phyloP scores from a whole-genome alignment of 768 basidiomycete species.

The Kwoniella sp. region DNA sequence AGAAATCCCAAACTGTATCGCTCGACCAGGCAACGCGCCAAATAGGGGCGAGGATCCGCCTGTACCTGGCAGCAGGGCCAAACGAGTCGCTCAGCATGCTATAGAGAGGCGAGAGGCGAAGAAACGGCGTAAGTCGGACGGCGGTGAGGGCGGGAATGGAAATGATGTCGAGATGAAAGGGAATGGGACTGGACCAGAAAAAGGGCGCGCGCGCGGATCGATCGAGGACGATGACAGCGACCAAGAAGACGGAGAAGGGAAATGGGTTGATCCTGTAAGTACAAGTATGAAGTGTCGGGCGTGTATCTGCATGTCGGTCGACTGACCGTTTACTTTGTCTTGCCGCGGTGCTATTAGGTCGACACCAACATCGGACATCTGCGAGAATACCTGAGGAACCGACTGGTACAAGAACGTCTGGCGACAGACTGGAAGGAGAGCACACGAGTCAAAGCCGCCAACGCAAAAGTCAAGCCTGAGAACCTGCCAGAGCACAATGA shows the following conservation, averaged over 20 bases:
- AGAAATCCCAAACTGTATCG: slow-evolving; percentile 53
- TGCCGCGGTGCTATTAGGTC: no score
- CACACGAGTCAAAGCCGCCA: slow-evolving; percentile 61
- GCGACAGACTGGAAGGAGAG: slow-evolving; percentile 46
- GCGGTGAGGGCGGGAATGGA: slow-evolving; percentile 23
- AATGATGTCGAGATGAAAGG: slow-evolving; percentile 21
- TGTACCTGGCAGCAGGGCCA: slow-evolving; percentile 36
- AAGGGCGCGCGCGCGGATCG: slow-evolving; percentile 15
- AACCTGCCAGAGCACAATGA: slow-evolving; percentile 84
- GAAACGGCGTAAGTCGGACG: slow-evolving; percentile 18
- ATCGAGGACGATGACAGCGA: slow-evolving; percentile 26
- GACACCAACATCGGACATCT: slow-evolving; percentile 69
- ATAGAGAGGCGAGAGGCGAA: slow-evolving; percentile 27
- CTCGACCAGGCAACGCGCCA: slow-evolving; percentile 29
- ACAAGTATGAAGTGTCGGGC: not conserved
- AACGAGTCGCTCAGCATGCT: slow-evolving; percentile 25
- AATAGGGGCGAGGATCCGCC: slow-evolving; percentile 27
- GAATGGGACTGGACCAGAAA: slow-evolving; percentile 17
- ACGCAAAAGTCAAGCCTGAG: slow-evolving; percentile 80
- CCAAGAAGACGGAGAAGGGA: slow-evolving; percentile 18
- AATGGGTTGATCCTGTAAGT: slow-evolving; percentile 33
- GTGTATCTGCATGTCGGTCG: not conserved
- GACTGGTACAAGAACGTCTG: slow-evolving; percentile 63
- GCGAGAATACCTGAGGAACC: slow-evolving; percentile 54
- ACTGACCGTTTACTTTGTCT: not conserved